A percentile compares a stretch with the other conserved stretches of the same genome.
phyloP scores from a whole-genome alignment of 495 filamentous ascomycete species.

The Aspergillus sclerotiicarbonarius region DNA sequence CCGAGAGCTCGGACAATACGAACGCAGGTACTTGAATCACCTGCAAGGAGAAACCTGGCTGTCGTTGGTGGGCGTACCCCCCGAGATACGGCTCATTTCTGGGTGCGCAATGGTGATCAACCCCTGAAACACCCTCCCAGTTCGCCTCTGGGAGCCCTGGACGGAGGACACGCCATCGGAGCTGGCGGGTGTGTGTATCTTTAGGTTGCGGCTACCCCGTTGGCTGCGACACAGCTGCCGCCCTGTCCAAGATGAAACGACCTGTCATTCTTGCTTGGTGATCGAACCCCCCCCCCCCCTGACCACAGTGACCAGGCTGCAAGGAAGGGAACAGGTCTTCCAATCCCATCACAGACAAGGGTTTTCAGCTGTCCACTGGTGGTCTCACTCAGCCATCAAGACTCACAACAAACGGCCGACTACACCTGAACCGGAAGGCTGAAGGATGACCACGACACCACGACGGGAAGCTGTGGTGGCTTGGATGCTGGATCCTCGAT shows the following conservation, averaged over 20 bases:
- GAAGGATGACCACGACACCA: background rate
- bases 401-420: background rate
- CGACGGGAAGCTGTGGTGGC: constrained; percentile 15
- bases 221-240: constrained; percentile 7
- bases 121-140: constrained; percentile 18
- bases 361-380: background rate
- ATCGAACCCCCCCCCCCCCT: constrained; percentile 21
- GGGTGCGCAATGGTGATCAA: background rate
- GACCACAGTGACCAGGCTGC: constrained; percentile 21
- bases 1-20: background rate
- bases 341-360: background rate
- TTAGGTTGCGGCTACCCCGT: constrained; percentile 8
- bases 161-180: background rate
- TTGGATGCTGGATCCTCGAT: constrained; percentile 10
- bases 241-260: constrained; percentile 22
- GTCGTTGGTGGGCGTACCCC: constrained; percentile 12
- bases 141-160: too few species aligned
- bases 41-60: constrained; percentile 20
- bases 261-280: constrained; percentile 19
- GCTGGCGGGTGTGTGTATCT: background rate
- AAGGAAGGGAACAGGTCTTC: constrained; percentile 6
- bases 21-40: background rate
- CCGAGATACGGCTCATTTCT: constrained; percentile 3
- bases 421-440: background rate
- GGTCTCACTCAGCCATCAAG: background rate